Base-by-base conservation (phyloP, 306 rosid genomes). In the Trifolium repens region DNA sequence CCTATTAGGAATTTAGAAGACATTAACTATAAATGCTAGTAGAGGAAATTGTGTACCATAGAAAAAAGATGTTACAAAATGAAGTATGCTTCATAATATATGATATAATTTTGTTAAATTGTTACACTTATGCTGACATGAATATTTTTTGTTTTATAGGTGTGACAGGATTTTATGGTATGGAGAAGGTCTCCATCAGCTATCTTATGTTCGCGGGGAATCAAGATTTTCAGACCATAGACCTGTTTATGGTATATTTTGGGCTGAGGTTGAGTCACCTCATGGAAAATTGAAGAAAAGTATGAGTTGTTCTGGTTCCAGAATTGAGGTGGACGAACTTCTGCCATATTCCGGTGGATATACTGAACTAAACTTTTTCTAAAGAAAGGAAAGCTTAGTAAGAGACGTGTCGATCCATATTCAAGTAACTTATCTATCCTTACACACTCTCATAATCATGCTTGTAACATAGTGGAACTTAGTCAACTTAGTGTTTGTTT, bases 121-220 rank as follows among this genome's bases (percentile, higher is more conserved):
- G 35, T 44, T 69, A 34, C 43, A 15, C 69, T 59, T 67, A 34
- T 61, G 67, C 78, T 86, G 69, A 88, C 57, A 43, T 54, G 7
- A 57, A 58, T 62, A 39, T 54, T 53, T 78, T 75, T 44, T 30
- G 71, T 42, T 16, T 47, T 75, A 72, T 78, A 96, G 99, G 99
- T 96, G 98, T 58, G 99, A 96, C 85, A 91, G 99, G 30, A 96
- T 96, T 71, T 80, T 96, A 86, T 96, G 98, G 99, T 83, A 87
- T 27, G 99, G 98, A 37, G 98, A 96, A 87, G 99, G 99, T 43
- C 98, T 96, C 19, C 99, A 89, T 81, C 99, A 96, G 83, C 27
- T 72, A 78, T 90, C 98, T 13, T 96, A 96, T 50, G 99, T 90
- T 72, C 99, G 99, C 1, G 98, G 99, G 14, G 98, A 92, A 71